phyloP scores from a whole-genome alignment of 192 early-diverging fungal genomes.

The Umbelopsis vinacea region DNA sequence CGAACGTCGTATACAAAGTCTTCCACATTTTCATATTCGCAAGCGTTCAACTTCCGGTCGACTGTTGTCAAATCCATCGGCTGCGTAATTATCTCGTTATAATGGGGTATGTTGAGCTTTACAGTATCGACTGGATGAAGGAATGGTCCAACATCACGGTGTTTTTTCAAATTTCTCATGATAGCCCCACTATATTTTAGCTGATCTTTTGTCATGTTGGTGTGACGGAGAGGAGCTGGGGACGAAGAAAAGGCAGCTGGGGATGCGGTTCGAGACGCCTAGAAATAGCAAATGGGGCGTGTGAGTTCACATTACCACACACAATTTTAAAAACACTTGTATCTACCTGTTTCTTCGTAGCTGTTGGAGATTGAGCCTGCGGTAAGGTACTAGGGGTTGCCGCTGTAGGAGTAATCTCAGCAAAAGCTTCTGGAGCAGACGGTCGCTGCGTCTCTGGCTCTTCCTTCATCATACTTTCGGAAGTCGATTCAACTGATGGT shows the following conservation, averaged over 20 bases:
- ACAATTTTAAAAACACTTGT: no score
- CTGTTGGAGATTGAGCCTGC: slow-evolving; percentile 12
- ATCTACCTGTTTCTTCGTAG: slow-evolving; percentile 11
- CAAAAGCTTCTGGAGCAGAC: slow-evolving; percentile 8
- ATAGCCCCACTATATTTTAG: slow-evolving; percentile 81
- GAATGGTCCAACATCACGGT: slow-evolving; percentile 88
- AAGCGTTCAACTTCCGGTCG: slow-evolving; percentile 66
- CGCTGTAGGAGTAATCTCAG: slow-evolving; percentile 13
- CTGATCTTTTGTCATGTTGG: slow-evolving; percentile 77
- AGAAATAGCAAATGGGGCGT: background rate
- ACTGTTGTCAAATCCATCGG: slow-evolving; percentile 85
- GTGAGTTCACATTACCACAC: background rate
- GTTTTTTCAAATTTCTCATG: slow-evolving; percentile 73
- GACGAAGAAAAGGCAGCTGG: slow-evolving; percentile 24
- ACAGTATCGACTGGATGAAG: slow-evolving; percentile 80
- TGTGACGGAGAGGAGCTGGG: slow-evolving; percentile 34
- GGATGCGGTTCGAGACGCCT: slow-evolving; percentile 26
- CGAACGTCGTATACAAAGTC: slow-evolving; percentile 72
- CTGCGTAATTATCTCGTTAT: slow-evolving; percentile 68
- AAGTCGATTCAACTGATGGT: background rate
- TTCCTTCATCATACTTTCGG: background rate
- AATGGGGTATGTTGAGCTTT: slow-evolving; percentile 80
- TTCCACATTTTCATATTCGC: slow-evolving; percentile 65
- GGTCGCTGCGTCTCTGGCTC: background rate
- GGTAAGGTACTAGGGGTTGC: slow-evolving; percentile 20